phyloP scores from a whole-genome alignment of 306 rosid genomes.

The Potentilla sterilis region DNA sequence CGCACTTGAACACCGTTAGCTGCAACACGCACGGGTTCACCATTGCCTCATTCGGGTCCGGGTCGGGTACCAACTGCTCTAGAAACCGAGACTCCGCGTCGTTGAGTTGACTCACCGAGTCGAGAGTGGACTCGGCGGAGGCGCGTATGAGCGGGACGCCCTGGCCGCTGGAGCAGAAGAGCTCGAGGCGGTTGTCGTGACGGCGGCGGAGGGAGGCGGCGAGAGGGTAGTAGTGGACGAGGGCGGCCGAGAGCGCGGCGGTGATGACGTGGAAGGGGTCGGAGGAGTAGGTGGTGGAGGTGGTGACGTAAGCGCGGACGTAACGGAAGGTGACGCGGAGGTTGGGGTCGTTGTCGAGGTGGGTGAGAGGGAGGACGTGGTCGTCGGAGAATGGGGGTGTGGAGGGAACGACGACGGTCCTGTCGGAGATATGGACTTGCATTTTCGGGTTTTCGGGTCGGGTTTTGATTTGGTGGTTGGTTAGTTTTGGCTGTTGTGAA shows the following conservation, averaged over 20 bases:
- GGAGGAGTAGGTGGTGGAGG: constrained; percentile 7
- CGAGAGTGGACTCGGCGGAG: constrained; percentile 49
- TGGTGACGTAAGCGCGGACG: constrained; percentile 61
- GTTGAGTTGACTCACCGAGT: constrained; percentile 49
- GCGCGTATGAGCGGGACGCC: constrained; percentile 60
- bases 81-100: constrained; percentile 39
- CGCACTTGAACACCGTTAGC: constrained; percentile 64
- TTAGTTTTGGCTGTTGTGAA: neutral
- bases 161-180: constrained; percentile 49
- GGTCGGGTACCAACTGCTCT: constrained; percentile 69
- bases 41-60: constrained; percentile 42
- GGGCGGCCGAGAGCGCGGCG: constrained; percentile 59
- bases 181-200: constrained; percentile 44
- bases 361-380: constrained; percentile 69
- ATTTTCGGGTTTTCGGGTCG: neutral
- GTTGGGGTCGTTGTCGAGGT: constrained; percentile 76
- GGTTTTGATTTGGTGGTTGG: neutral
- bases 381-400: constrained; percentile 43
- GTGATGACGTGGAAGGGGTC: constrained; percentile 54
- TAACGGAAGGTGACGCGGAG: constrained; percentile 73
- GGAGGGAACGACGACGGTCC: constrained; percentile 43
- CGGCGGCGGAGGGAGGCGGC: constrained; percentile 57
- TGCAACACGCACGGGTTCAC: constrained; percentile 62
- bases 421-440: constrained; percentile 36
- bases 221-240: constrained; percentile 65